Base-by-base conservation (phyloP, 208 protist genomes). In the Wallacemonas sp. region DNA sequence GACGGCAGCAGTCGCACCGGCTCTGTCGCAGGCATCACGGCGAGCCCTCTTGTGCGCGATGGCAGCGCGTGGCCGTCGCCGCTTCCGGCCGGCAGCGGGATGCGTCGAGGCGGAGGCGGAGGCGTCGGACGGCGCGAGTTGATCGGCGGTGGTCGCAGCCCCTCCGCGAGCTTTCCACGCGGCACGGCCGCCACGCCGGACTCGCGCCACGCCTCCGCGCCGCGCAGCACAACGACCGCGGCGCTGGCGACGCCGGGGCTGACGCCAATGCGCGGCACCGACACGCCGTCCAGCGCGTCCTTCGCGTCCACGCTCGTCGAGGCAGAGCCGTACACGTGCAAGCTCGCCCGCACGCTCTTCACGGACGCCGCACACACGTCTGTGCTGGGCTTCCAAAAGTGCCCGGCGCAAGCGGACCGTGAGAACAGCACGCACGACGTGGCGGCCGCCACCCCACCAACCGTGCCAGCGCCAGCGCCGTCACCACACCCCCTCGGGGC, bases 291-390 rank as follows among this genome's bases (percentile, higher is more conserved):
- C n/a, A n/a, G 26, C 17, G 47, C 27, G 30, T 29, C 24, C 9
- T 14, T 23, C 16, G 27, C 57, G 19, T n/a, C 24, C 14, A 33
- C 61, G 16, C 30, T 65, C 62, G 62, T 77, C 70, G 74, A 92
- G 30, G 55, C 74, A 16, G 90, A 95, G 76, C 90, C 90, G 43
- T 95, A 95, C 74, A 88, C 81, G 12, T 80, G 54, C 38, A 82
- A 82, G 65, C 81, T 95, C 9, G 87, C 81, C 8, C 77, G 85
- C 33, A 83, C 85, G 4, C 78, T 95, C 38, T 95, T 95, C 61
- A 71, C 66, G 30, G 78, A 85, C 44, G 62, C 65, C 11, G 65
- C 74, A 17, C 90, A 95, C 57, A 81, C 78, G 2, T 85, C 84
- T 5, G 87, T 95, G n/a, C 63, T 95, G 26, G 71, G 81, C 9